phyloP scores from a whole-genome alignment of 208 protist genomes.

The Sergeia podlipaevii region DNA sequence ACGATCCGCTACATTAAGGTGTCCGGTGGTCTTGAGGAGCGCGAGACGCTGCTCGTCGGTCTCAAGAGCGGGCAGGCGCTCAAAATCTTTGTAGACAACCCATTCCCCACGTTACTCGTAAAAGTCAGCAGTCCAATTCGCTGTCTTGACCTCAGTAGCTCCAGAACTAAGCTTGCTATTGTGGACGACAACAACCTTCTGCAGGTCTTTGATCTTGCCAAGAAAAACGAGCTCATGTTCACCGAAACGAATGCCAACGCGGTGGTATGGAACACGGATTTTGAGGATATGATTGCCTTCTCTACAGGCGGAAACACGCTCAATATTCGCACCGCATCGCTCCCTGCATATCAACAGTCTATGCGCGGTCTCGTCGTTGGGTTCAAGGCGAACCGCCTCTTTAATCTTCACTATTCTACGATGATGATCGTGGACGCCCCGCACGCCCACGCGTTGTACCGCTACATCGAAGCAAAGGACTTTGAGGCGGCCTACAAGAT shows the following conservation, averaged over 20 bases:
- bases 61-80: conserved; percentile 88
- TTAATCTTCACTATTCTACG: conserved; percentile 81
- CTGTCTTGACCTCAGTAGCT: conserved; percentile 90
- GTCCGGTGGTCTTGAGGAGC: conserved; percentile 82
- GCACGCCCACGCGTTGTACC: conserved; percentile 88
- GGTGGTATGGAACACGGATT: conserved; percentile 94
- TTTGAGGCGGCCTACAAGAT: conserved; percentile 89
- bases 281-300: conserved; percentile 96
- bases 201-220: conserved; percentile 86
- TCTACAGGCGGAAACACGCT: conserved; percentile 72
- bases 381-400: conserved; percentile 95
- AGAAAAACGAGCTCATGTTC: conserved; percentile 89
- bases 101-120: conserved; percentile 92
- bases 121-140: conserved; percentile 72
- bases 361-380: conserved; percentile 94
- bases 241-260: conserved; percentile 82
- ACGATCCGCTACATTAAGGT: conserved; percentile 95
- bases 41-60: conserved; percentile 93
- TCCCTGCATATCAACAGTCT: conserved; percentile 92
- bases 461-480: conserved; percentile 91
- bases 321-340: conserved; percentile 92
- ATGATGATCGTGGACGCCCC: conserved; percentile 94
- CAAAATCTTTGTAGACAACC: conserved; percentile 96
- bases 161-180: conserved; percentile 89
- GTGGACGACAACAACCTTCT: conserved; percentile 89